A percentile compares a stretch with the other conserved stretches of the same genome.
Evolutionary conservation across 805 yeast genomes (phyloP).

Genomic region (Myxozyma vanderwaltii): DNA sequence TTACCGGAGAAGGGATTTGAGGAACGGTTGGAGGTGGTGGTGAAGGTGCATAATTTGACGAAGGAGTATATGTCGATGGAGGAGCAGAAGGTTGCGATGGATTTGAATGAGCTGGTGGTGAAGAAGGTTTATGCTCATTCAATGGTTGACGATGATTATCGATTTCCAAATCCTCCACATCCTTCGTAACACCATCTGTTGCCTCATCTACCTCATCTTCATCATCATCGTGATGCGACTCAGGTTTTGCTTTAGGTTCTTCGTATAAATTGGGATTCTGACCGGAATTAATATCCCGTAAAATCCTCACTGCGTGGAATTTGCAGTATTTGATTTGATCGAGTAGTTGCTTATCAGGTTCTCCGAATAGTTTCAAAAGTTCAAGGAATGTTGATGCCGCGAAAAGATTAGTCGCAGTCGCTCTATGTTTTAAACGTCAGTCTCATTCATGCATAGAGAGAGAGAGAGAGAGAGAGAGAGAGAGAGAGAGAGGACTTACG

Average conservation of each 20-base stretch:
- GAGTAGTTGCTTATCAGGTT: conserved; percentile 27
- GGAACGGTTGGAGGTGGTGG: not conserved
- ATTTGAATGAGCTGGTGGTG: not conserved
- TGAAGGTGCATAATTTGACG: too few species aligned
- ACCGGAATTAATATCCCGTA: conserved; percentile 52
- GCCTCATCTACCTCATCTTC: not conserved
- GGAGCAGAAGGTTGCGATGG: conserved; percentile 8
- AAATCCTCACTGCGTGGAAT: conserved; percentile 61
- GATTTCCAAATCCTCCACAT: not conserved
- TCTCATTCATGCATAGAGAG: not conserved
- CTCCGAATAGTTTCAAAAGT: conserved; percentile 48
- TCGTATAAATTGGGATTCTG: conserved; percentile 61
- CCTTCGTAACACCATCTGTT: not conserved
- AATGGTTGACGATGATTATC: too few species aligned
- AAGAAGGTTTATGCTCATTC: too few species aligned
- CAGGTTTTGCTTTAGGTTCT: conserved; percentile 41
- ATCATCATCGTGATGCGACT: not conserved
- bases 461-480: not conserved
- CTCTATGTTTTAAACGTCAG: conserved; percentile 14
- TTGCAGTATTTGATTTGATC: conserved; percentile 61
- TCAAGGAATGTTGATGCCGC: conserved; percentile 60
- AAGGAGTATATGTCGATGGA: not conserved
- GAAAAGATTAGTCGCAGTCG: conserved; percentile 54
- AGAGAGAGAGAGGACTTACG: conserved; percentile 21
- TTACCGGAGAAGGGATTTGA: not conserved